A percentile compares a stretch with the other conserved stretches of the same genome.
These are phyloP conservation scores for Melanogaster broomeanus DNA, from an alignment of 768 basidiomycete genomes.

Conservation along the genomic window DNA sequence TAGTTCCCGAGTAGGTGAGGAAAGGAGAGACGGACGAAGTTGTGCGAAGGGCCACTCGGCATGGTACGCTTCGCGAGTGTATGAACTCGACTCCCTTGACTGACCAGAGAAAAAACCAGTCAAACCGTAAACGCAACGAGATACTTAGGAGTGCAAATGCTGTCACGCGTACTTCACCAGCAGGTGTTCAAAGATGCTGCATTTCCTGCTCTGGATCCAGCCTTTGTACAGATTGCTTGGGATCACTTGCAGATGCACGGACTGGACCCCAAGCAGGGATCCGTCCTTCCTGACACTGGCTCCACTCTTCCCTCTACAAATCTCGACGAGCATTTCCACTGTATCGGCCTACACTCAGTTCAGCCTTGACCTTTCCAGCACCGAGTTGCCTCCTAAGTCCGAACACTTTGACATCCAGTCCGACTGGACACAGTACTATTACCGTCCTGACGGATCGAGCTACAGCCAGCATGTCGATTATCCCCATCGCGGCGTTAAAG, in stretches of 20 bases:
- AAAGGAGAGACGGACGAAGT: not conserved
- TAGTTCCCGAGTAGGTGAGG: not conserved
- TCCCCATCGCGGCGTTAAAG: constrained; percentile 61
- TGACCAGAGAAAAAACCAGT: constrained; percentile 23
- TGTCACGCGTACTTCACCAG: constrained; percentile 75
- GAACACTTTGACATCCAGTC: constrained; percentile 53
- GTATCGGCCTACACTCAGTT: constrained; percentile 65
- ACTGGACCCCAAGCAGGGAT: constrained; percentile 77
- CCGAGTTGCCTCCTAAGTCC: constrained; percentile 62
- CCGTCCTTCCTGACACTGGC: constrained; percentile 75
- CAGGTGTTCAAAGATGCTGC: constrained; percentile 78
- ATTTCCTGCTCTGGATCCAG: constrained; percentile 59
- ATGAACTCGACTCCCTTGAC: not conserved
- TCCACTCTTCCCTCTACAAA: constrained; percentile 80
- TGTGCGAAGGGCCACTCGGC: not conserved
- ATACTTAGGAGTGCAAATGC: constrained; percentile 94
- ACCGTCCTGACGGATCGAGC: constrained; percentile 71
- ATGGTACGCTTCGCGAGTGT: constrained; percentile 3
- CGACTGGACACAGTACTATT: constrained; percentile 90
- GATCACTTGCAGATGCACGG: constrained; percentile 82
- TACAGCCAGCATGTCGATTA: constrained; percentile 71
- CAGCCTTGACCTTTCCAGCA: constrained; percentile 71
- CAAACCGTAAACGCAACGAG: constrained; percentile 80
- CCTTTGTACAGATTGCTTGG: constrained; percentile 73
- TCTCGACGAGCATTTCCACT: constrained; percentile 87